A percentile compares a stretch with the other conserved stretches of the same genome.
Evolutionary conservation across 768 basidiomycete species (phyloP).

Genomic region (Tricholoma hemisulphureum): DNA sequence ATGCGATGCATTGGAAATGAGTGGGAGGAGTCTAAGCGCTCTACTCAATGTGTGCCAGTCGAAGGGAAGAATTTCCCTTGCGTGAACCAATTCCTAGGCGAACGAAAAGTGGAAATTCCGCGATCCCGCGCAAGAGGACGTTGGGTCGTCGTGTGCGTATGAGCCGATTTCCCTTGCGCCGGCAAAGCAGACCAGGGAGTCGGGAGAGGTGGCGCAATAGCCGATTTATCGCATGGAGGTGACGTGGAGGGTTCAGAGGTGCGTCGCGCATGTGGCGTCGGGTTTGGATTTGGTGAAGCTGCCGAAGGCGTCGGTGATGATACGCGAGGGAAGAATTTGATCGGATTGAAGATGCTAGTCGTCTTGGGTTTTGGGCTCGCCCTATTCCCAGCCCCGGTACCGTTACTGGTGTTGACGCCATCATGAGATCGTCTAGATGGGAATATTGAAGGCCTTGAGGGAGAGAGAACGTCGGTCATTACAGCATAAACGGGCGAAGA

Average conservation of each 20-base stretch:
- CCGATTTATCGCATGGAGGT: slow-evolving; percentile 37
- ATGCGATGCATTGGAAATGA: neutral
- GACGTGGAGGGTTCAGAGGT: slow-evolving; percentile 31
- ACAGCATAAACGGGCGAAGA: slow-evolving; percentile 39
- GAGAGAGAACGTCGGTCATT: slow-evolving; percentile 40
- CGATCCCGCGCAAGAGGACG: slow-evolving; percentile 29
- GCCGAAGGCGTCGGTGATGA: slow-evolving; percentile 42
- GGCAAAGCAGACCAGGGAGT: slow-evolving; percentile 30
- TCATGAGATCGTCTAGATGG: slow-evolving; percentile 22
- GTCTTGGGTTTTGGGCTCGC: slow-evolving; percentile 25
- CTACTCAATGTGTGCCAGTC: slow-evolving; percentile 32
- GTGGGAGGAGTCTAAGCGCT: neutral
- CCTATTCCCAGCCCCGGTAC: neutral
- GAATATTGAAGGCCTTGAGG: slow-evolving; percentile 36
- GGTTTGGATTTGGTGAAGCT: slow-evolving; percentile 29
- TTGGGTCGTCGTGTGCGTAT: slow-evolving; percentile 17
- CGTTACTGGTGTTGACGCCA: slow-evolving; percentile 11
- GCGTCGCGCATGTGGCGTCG: slow-evolving; percentile 27
- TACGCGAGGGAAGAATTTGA: slow-evolving; percentile 52
- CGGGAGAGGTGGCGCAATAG: slow-evolving; percentile 35
- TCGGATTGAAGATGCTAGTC: slow-evolving; percentile 37
- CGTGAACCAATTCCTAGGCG: slow-evolving; percentile 54
- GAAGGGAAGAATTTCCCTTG: slow-evolving; percentile 50
- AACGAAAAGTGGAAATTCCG: slow-evolving; percentile 27
- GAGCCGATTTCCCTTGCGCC: slow-evolving; percentile 18